phyloP scores from a whole-genome alignment of 441 rosid species.

The Syzygium syzygioides region DNA sequence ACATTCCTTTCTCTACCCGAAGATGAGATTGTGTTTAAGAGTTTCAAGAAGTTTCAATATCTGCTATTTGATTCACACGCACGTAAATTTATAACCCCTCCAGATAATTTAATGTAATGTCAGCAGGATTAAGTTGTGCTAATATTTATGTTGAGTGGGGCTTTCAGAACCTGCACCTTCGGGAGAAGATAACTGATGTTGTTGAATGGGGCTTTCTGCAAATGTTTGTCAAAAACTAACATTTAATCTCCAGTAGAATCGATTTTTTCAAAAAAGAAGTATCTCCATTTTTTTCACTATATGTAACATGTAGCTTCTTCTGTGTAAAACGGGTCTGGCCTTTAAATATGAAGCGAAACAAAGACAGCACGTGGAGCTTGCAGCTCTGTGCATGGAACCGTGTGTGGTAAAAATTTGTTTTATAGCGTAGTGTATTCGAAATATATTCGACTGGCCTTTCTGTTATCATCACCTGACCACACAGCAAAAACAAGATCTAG shows the following conservation, averaged over 20 bases:
- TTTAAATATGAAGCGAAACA: neutral
- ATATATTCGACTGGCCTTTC: no score
- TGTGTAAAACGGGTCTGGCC: constrained; percentile 79
- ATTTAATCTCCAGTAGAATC: neutral
- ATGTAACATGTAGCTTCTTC: constrained; percentile 74
- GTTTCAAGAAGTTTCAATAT: neutral
- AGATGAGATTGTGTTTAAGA: neutral
- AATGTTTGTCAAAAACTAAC: neutral
- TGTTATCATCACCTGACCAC: no score
- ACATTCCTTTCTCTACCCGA: neutral
- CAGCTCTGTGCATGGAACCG: no score
- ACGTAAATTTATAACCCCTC: neutral
- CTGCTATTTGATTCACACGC: neutral
- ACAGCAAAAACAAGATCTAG: no score
- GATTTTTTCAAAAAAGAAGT: neutral
- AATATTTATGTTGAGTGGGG: neutral
- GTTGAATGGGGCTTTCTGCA: constrained; percentile 57
- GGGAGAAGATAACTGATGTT: constrained; percentile 63
- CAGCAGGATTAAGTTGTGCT: neutral
- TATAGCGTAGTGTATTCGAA: no score
- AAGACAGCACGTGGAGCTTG: no score
- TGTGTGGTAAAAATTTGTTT: no score
- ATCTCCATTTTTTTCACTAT: neutral
- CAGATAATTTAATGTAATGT: neutral
- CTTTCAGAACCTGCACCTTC: constrained; percentile 42